Percentiles rank a stretch among this genome's conserved stretches.
phyloP scores from a whole-genome alignment of 805 yeast species.

The Candida ficus region DNA sequence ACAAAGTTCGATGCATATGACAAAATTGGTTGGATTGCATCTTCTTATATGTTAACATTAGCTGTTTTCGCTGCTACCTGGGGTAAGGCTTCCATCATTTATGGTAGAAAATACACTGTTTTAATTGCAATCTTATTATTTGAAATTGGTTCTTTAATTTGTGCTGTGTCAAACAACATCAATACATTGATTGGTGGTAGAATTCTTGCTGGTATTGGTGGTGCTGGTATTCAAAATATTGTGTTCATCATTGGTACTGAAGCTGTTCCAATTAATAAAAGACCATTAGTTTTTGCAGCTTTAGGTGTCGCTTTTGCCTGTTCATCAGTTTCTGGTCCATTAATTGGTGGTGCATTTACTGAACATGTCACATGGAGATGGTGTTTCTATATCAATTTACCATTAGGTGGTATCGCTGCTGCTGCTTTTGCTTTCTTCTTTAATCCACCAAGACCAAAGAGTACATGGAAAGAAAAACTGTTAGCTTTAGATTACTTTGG shows the following conservation, averaged over 20 bases:
- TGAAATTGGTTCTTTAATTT: constrained; percentile 41
- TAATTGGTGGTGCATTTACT: constrained; percentile 63
- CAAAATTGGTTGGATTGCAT: constrained; percentile 53
- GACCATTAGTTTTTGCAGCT: constrained; percentile 15
- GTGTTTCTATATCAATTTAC: constrained; percentile 69
- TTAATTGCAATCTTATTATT: constrained; percentile 34
- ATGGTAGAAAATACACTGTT: constrained; percentile 51
- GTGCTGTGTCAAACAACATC: constrained; percentile 51
- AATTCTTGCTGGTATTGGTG: constrained; percentile 65
- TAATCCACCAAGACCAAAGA: constrained; percentile 43
- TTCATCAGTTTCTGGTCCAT: constrained; percentile 55
- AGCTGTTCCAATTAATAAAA: constrained; percentile 28
- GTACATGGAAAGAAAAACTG: constrained; percentile 34
- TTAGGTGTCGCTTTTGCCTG: constrained; percentile 36
- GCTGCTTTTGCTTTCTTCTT: constrained; percentile 34
- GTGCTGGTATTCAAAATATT: constrained; percentile 57
- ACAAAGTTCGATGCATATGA: constrained; percentile 43
- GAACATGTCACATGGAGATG: constrained; percentile 64
- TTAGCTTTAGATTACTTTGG: constrained; percentile 45
- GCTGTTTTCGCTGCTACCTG: constrained; percentile 51
- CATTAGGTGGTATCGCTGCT: constrained; percentile 52
- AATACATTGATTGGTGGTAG: constrained; percentile 64
- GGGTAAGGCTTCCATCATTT: constrained; percentile 51
- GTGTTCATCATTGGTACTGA: constrained; percentile 53
- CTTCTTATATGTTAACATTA: constrained; percentile 51